Conservation (phyloP, 1,284 basidiomycete genomes). For the Apiotrichum laibachii region DNA sequence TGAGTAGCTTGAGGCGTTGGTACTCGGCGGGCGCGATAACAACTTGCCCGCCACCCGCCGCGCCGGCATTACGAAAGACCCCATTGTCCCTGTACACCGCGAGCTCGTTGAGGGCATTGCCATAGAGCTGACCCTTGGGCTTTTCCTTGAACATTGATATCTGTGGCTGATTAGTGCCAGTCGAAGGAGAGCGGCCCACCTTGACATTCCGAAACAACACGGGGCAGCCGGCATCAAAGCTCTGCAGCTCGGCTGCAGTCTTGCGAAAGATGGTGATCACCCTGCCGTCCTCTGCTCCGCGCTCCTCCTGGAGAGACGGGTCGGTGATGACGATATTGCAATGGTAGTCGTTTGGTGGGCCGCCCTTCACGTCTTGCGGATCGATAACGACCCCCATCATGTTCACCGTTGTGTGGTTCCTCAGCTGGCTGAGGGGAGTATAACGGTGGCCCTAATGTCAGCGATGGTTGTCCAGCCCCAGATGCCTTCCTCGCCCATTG, state of each 20-base stretch:
- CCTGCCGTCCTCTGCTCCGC: constrained; percentile 25
- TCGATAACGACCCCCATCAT: constrained; percentile 20
- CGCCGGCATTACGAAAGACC: background rate
- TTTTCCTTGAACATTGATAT: constrained; percentile 25
- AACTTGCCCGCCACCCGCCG: too few species aligned
- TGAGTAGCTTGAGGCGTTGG: background rate
- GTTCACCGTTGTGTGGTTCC: background rate
- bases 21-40: background rate
- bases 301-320: constrained; percentile 20
- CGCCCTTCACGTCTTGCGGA: background rate
- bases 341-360: constrained; percentile 20
- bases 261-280: constrained; percentile 32
- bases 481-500: background rate
- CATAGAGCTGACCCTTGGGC: constrained; percentile 31
- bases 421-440: constrained; percentile 11
- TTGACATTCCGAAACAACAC: constrained; percentile 28
- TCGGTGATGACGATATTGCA: constrained; percentile 31
- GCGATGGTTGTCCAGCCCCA: background rate
- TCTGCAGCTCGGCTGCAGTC: constrained; percentile 9
- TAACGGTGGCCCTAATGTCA: constrained; percentile 6
- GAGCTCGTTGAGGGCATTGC: constrained; percentile 9
- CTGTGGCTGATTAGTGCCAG: background rate
- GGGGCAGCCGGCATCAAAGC: constrained; percentile 18
- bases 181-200: constrained; percentile 1
- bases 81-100: background rate